These are phyloP conservation scores for Blastomyces gilchristii DNA, from an alignment of 2,329 filamentous ascomycete species.

Conservation along the genomic window DNA sequence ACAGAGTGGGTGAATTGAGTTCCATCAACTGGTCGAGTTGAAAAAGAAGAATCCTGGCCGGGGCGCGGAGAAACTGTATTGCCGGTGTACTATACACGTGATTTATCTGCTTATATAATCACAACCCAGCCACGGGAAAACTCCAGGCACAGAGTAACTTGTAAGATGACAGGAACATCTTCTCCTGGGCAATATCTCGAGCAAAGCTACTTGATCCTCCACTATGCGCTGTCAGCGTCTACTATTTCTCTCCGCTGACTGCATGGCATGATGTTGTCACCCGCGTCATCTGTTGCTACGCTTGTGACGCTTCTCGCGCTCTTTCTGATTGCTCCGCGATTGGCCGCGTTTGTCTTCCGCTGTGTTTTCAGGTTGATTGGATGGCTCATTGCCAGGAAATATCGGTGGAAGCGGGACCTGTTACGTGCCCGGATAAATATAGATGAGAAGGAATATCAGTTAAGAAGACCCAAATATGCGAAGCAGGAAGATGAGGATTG, in stretches of 20 bases:
- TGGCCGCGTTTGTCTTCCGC: slow-evolving; percentile 26
- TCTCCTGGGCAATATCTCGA: neutral
- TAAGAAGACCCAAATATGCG: slow-evolving; percentile 21
- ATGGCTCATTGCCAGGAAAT: slow-evolving; percentile 53
- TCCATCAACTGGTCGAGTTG: neutral
- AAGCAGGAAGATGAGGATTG: slow-evolving; percentile 52
- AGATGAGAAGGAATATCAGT: slow-evolving; percentile 30
- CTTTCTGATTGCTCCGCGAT: slow-evolving; percentile 27
- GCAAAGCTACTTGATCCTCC: neutral
- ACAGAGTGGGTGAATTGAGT: neutral
- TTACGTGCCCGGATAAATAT: slow-evolving; percentile 42
- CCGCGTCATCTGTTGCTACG: slow-evolving; percentile 24
- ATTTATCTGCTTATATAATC: neutral
- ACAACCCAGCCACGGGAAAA: too few relatives aligned
- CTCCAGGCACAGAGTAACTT: too few relatives aligned
- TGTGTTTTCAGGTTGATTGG: slow-evolving; percentile 40
- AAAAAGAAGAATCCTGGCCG: neutral
- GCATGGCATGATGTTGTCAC: slow-evolving; percentile 13
- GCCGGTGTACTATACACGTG: neutral
- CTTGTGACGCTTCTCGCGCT: slow-evolving; percentile 27
- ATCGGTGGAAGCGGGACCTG: slow-evolving; percentile 50
- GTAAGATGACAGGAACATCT: neutral
- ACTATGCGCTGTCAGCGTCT: neutral
- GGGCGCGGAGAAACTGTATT: neutral
- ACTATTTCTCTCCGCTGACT: neutral